A percentile compares a stretch with the other conserved stretches of the same genome.
Conservation (phyloP, 2,329 filamentous ascomycete genomes). For the Aspergillus sp. region DNA sequence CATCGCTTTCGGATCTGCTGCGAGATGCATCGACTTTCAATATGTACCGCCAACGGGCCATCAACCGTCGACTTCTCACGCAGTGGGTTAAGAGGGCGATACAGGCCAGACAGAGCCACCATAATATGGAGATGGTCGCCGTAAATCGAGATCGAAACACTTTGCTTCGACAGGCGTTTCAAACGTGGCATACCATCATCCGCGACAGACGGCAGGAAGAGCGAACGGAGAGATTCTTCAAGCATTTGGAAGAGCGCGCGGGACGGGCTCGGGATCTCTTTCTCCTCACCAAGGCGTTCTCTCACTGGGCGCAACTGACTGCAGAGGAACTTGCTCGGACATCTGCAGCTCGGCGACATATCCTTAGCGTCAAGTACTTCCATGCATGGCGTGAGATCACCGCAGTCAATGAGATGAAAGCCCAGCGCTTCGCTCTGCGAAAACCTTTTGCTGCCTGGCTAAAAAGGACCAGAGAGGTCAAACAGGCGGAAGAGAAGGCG, state of each 20-base stretch:
- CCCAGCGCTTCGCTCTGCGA: constrained; percentile 53
- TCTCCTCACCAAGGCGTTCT: constrained; percentile 65
- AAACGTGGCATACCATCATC: constrained; percentile 50
- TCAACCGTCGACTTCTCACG: constrained; percentile 44
- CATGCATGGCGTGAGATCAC: constrained; percentile 69
- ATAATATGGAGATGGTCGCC: constrained; percentile 49
- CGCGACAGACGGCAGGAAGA: constrained; percentile 44
- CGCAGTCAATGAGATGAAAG: constrained; percentile 58
- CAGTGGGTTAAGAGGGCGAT: constrained; percentile 52
- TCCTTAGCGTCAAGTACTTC: constrained; percentile 69
- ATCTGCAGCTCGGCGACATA: constrained; percentile 67
- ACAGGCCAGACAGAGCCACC: constrained; percentile 39
- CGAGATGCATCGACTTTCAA: constrained; percentile 54
- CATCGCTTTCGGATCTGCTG: constrained; percentile 53
- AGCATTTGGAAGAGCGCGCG: constrained; percentile 61
- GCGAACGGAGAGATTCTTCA: constrained; percentile 57
- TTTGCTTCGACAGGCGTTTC: constrained; percentile 56
- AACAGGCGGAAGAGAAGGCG: constrained; percentile 38
- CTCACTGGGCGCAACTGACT: constrained; percentile 68
- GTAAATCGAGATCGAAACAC: constrained; percentile 52
- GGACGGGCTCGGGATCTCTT: constrained; percentile 66
- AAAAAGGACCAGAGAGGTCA: constrained; percentile 41
- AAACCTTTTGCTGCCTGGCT: constrained; percentile 60
- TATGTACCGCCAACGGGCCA: constrained; percentile 43
- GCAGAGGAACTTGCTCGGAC: constrained; percentile 67